Evolutionary conservation across 257 asterid species (phyloP).

Genomic region (Petrea volubilis): DNA sequence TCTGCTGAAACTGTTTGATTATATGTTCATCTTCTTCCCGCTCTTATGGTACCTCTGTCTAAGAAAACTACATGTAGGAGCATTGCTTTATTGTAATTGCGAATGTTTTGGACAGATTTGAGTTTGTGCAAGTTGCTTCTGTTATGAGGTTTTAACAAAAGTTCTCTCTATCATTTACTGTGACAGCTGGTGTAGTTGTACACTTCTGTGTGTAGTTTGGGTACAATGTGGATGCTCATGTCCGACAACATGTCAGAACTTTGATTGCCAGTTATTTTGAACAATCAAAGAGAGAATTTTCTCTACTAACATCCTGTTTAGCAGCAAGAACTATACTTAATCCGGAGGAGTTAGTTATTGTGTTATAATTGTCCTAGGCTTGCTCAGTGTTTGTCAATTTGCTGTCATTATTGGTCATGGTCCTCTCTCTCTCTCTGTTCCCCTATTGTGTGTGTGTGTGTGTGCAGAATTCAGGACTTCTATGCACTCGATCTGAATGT

Average conservation of each 20-base stretch:
- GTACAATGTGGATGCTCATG: background rate
- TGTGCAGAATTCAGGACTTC: no score
- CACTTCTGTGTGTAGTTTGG: no score
- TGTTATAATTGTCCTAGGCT: background rate
- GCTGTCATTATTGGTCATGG: background rate
- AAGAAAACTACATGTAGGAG: background rate
- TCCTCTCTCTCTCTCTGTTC: no score
- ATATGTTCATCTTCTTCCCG: background rate
- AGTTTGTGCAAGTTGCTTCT: no score
- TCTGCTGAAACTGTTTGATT: background rate
- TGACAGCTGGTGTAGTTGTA: no score
- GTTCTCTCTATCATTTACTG: no score
- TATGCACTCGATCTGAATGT: no score
- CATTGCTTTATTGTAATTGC: no score
- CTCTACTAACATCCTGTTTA: background rate
- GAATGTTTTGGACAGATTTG: no score
- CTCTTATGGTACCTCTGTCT: background rate
- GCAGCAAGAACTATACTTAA: background rate
- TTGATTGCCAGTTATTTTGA: background rate
- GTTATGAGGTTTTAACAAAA: no score
- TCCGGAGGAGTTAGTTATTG: background rate
- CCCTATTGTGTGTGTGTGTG: no score
- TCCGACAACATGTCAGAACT: background rate
- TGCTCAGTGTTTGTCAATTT: background rate
- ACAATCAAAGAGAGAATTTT: background rate